Evolutionary conservation across 1,139 yeast species (phyloP), one percentile per base, ranked within the genome.

Genomic region (Suhomyces bokatorum): DNA sequence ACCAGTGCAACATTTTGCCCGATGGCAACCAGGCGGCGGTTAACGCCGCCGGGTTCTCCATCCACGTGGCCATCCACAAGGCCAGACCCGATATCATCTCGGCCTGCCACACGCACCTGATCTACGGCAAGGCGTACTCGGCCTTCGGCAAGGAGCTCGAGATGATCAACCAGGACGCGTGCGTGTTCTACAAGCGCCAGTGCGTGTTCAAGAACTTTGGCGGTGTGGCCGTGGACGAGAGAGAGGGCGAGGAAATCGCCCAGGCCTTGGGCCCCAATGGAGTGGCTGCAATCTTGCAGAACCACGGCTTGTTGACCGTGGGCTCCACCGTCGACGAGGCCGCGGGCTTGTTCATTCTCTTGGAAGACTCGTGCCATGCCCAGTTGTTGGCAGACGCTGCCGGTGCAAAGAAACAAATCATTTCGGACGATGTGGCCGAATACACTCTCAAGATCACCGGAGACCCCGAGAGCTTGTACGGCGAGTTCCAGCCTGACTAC

Each of bases 291-390:
- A 83, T 87, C 52, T 72, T 87, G 54, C 86, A 81, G 59, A 87
- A 86, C 66, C 95, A 87, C 59, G 95, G 95, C 12, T 72, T 87
- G 34, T 64, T 87, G 52, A 87, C 95, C 1, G 87, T 84, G 4
- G 96, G 95, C 9, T 52, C 67, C 30, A 86, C 91, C 1, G 87
- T 87, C 10, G 95, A 86, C 58, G 95, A 87, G 66, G 95, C 95
- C 3, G 93, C 93, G 3, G 83, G 81, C 57, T 63, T 85, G 48
- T 87, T 81, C 63, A 76, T 83, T 0, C 68, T 85, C 49, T 50
- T 62, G 60, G 96, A 87, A 59, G 77, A 78, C 57, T 64, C 80
- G 9, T 87, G 95, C 60, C 78, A 85, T 56, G 79, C 80, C n/a
- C 95, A 87, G 63, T 65, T 87, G 54, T 64, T 79, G 49, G 90